Base-by-base conservation (phyloP, 2,329 filamentous ascomycete species). In the Penicillium sp. region DNA sequence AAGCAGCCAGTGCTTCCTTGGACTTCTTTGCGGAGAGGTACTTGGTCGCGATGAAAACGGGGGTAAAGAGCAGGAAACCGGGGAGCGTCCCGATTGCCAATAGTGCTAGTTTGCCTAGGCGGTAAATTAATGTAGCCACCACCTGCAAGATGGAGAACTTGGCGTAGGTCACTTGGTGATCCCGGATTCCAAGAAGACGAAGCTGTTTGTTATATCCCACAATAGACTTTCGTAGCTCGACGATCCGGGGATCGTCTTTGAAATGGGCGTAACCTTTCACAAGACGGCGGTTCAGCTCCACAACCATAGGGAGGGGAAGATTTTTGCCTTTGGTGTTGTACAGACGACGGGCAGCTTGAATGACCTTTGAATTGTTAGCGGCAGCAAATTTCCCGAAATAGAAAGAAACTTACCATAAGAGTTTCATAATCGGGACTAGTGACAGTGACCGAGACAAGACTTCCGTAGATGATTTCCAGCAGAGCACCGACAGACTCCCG, bases 261-360 rank as follows among this genome's bases (percentile, higher is more conserved):
- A 93, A 97, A 55, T 89, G 88, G 54, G 90, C 90, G 71, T 97
- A 99, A 27, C 93, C 93, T 74, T 93, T 89, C 57, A 96, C 89
- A 6, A 99, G 83, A 36, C 93, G 87, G 51, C 93, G 85, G 77
- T 97, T 97, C 51, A 99, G 85, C 77, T 99, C 94, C 33, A 97
- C 90, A 10, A 97, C 90, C 70, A 93, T 89, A 0, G 93, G 91
- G 23, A 97, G 82, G 7, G 93, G 93, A 38, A 97, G 82, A 75
- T 96, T 96, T 79, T 93, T 96, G 67, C 92, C 91, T 49, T 91
- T 94, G 12, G 92, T 90, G 70, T 96, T 97, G 78, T 99, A 99
- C 29, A 99, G 82, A 49, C 94, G 86, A 61, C 94, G 86, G 7
- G 93, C 93, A 38, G 93, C 93, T 83, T 97, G 94, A 58, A 97